A percentile compares a stretch with the other conserved stretches of the same genome.
Conservation (phyloP, 1,284 basidiomycete species). For the Apiotrichum gracile region DNA sequence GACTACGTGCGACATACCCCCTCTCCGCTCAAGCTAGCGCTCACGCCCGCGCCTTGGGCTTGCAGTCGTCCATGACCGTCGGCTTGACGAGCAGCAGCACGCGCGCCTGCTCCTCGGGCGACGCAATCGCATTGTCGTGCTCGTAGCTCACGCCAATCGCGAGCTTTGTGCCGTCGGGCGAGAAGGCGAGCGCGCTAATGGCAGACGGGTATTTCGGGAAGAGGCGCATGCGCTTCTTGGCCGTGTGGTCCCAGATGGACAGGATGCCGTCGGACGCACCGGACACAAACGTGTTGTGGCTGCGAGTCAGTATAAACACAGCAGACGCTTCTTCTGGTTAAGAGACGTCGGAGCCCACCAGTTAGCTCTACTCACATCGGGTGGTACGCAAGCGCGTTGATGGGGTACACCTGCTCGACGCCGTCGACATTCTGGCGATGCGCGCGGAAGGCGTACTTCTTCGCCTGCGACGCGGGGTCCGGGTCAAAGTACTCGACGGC, state of each 20-base stretch:
- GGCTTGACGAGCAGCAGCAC: constrained; percentile 44
- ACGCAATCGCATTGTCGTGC: constrained; percentile 66
- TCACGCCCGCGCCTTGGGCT: constrained; percentile 22
- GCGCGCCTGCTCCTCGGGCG: constrained; percentile 32
- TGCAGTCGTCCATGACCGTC: constrained; percentile 48
- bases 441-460: constrained; percentile 98
- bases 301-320: constrained; percentile 43
- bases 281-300: constrained; percentile 90
- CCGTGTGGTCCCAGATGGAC: constrained; percentile 93
- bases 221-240: constrained; percentile 89
- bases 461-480: constrained; percentile 64
- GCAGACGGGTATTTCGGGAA: constrained; percentile 71
- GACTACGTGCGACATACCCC: not conserved
- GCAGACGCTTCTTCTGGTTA: too few species aligned
- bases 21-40: not conserved
- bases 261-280: constrained; percentile 87
- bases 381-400: constrained; percentile 91
- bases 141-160: constrained; percentile 80
- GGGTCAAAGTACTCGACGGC: constrained; percentile 97
- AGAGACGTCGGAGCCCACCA: constrained; percentile 1
- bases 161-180: constrained; percentile 70
- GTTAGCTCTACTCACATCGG: constrained; percentile 57
- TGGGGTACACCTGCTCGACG: constrained; percentile 97
- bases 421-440: constrained; percentile 84
- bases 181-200: constrained; percentile 71